Percentiles rank a stretch among this genome's conserved stretches.
These are phyloP conservation scores for Gloeopeniophorella convolvens DNA, from an alignment of 768 basidiomycete genomes.

Conservation along the genomic window DNA sequence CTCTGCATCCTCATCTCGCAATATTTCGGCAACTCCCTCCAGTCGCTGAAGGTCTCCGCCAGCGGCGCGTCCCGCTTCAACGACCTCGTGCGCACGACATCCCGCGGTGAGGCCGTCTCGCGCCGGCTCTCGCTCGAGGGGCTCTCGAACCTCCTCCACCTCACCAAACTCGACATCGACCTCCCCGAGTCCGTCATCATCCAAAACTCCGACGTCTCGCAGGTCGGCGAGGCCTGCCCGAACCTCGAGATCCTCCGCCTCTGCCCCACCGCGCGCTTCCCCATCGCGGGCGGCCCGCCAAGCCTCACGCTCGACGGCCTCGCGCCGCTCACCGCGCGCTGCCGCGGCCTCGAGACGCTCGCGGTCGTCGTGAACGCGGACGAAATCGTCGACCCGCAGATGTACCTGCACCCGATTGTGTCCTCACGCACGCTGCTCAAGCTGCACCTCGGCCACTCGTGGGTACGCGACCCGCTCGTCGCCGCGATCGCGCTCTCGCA, in stretches of 20 bases:
- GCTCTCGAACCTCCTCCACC: conserved; percentile 44
- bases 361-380: conserved; percentile 58
- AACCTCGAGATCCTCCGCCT: conserved; percentile 62
- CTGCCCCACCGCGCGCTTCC: conserved; percentile 64
- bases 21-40: conserved; percentile 51
- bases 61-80: conserved; percentile 71
- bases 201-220: conserved; percentile 50
- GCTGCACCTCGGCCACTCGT: conserved; percentile 71
- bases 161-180: conserved; percentile 66
- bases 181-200: conserved; percentile 72
- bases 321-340: conserved; percentile 48
- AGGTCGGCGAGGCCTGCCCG: conserved; percentile 55
- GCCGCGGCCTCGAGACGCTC: conserved; percentile 57
- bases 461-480: conserved; percentile 61
- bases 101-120: conserved; percentile 52
- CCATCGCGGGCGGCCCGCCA: conserved; percentile 43
- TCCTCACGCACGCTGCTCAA: conserved; percentile 65
- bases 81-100: conserved; percentile 73
- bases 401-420: conserved; percentile 39
- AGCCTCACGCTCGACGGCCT: conserved; percentile 59
- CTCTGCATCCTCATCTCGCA: conserved; percentile 58
- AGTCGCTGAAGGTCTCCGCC: conserved; percentile 55
- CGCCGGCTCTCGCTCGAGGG: conserved; percentile 56
- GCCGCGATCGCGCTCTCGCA: conserved; percentile 70
- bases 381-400: conserved; percentile 37